phyloP scores from a whole-genome alignment of 2,329 filamentous ascomycete species.

The Botrytis squamosa region DNA sequence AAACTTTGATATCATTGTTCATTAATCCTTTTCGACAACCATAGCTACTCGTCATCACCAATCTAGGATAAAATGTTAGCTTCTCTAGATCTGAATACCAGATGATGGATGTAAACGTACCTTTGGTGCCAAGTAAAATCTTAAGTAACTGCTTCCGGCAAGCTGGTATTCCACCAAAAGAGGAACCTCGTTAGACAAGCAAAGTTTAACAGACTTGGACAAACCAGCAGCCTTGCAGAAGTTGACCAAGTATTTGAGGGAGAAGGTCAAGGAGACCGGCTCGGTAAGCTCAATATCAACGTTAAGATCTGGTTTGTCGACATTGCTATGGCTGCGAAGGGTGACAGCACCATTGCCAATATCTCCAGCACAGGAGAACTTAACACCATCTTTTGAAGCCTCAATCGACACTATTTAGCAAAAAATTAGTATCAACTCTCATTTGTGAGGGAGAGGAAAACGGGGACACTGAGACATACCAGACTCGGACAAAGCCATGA shows the following conservation, averaged over 20 bases:
- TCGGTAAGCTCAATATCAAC: constrained; percentile 89
- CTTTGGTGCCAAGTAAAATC: constrained; percentile 99
- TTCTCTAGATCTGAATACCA: background rate
- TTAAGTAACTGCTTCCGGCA: constrained; percentile 78
- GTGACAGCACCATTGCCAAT: constrained; percentile 95
- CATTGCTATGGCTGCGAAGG: constrained; percentile 80
- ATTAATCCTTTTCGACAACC: constrained; percentile 29
- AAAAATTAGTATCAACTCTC: constrained; percentile 25
- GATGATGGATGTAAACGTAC: constrained; percentile 45
- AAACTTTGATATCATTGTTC: constrained; percentile 33
- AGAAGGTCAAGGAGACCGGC: constrained; percentile 93
- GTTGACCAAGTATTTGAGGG: constrained; percentile 98
- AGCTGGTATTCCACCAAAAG: constrained; percentile 90
- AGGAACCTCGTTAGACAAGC: constrained; percentile 92
- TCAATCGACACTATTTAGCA: constrained; percentile 79
- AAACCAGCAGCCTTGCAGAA: constrained; percentile 97
- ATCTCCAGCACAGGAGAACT: constrained; percentile 89
- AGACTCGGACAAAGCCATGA: constrained; percentile 90
- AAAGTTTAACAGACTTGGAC: constrained; percentile 81
- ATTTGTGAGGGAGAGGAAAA: background rate
- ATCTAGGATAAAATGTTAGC: constrained; percentile 52
- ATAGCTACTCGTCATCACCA: constrained; percentile 60
- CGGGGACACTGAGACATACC: constrained; percentile 56
- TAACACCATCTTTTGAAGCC: constrained; percentile 94
- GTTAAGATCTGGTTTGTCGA: constrained; percentile 84